phyloP scores from a whole-genome alignment of 2,329 filamentous ascomycete genomes.

The Pseudogymnoascus sp. region DNA sequence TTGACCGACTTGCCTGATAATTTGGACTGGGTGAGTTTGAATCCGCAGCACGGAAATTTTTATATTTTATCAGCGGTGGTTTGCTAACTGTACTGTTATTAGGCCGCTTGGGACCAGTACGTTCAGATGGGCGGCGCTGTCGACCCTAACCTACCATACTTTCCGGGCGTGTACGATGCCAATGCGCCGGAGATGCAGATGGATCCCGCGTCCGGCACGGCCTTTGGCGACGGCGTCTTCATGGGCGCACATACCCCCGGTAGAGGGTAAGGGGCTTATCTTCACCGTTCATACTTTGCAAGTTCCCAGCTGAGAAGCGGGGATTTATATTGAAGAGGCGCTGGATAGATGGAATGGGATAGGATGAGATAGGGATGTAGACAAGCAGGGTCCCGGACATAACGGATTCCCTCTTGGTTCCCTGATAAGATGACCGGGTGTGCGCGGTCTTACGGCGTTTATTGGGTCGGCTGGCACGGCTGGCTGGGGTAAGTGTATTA shows the following conservation, averaged over 20 bases:
- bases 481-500: not conserved
- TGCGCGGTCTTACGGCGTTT: not conserved
- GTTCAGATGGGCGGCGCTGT: constrained; percentile 45
- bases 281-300: not conserved
- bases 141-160: not conserved
- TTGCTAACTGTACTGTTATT: too few relatives aligned
- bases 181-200: not conserved
- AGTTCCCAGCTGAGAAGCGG: not conserved
- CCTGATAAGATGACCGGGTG: not conserved
- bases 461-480: not conserved
- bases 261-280: constrained; percentile 14
- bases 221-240: constrained; percentile 24
- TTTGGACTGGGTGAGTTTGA: constrained; percentile 50
- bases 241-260: constrained; percentile 29
- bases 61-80: too few relatives aligned
- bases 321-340: not conserved
- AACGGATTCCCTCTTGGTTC: not conserved
- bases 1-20: constrained; percentile 47
- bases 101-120: constrained; percentile 61
- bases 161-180: not conserved
- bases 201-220: not conserved
- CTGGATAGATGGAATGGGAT: not conserved
- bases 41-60: too few relatives aligned
- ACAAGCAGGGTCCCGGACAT: not conserved
- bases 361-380: not conserved